Evolutionary conservation across 2,329 filamentous ascomycete species (phyloP), one percentile per base, ranked within the genome.

Genomic region (Diaporthe sp.): DNA sequence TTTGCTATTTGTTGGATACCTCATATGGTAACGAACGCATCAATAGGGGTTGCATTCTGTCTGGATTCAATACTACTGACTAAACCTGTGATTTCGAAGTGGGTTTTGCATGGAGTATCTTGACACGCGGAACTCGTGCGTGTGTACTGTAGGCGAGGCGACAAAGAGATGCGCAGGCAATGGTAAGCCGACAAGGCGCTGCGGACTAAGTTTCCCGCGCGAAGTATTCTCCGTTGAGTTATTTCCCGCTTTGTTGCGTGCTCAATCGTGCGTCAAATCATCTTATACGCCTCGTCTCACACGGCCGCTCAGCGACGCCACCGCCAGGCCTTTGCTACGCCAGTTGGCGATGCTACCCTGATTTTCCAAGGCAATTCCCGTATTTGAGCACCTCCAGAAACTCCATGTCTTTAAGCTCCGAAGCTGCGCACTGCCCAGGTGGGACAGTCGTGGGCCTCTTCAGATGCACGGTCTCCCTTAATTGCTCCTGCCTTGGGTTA

Each of bases 1-100:
- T 51, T 37, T 59, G 15, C 63, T 37, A 39, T 65, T 61, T 73
- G 37, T 59, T 61, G 73, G 71, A 66, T 66, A 73, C 56, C 63
- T 75, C 39, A 61, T 71, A 73, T 70, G 65, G 47, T 73, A 37
- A 75, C 47, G 73, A 73, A 25, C 39, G 73, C 73, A 75, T 74
- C 27, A 72, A 70, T 70, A 22, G 73, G 65, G 73, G 70, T 75
- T 59, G 30, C 42, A 44, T 59, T 50, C 6, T 50, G 39, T 70
- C 39, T 47, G 27, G 59, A 27, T 17, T 65, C 17, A n/a, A 32
- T n/a, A 13, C 27, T 47, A 44, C 39, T 47, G 59, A 35, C 59
- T 10, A 22, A n/a, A 25, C 32, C 27, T 6, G 37, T 65, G 42
- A 65, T 12, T 47, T 22, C 2, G 15, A n/a, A n/a, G 59, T 65